Base-by-base conservation (phyloP, 2,329 filamentous ascomycete species). In the Phialophora macrospora region DNA sequence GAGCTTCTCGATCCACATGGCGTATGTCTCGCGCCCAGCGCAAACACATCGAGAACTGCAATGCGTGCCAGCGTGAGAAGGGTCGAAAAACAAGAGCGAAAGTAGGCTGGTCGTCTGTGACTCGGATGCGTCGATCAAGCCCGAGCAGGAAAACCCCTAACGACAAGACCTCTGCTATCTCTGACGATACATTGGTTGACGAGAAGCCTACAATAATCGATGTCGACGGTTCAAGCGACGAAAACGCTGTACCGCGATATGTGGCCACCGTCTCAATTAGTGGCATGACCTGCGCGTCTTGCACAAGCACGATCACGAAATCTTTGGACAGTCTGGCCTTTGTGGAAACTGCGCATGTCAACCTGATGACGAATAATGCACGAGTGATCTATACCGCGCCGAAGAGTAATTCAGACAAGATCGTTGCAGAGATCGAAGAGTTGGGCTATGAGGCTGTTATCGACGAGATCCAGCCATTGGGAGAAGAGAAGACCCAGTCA, bases 251-350 rank as follows among this genome's bases (percentile, higher is more conserved):
- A 24, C 14, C 22, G 11, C 26, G 58, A 17, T 70, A 70, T 58
- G 57, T 67, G 22, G 70, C 70, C 8, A 61, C 66, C 11, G 55
- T 83, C 17, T 79, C 87, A 22, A 83, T 93, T 48, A 86, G 83
- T 30, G 90, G 90, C 60, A 92, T 93, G 89, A 91, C 87, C 3
- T 92, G 90, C 74, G 86, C 87, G 14, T 84, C 88, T 12, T 93
- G 90, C 72, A 83, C 83, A 60, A 88, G 88, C 73, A 81, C 82
- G 46, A 85, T 92, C 70, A 87, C 84, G 12, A 78, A 83, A 6
- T 84, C 85, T 68, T 76, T 92, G 44, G 78, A 84, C 55, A 84
- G 86, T 67, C 77, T 82, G 24, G 80, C 84, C 4, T 89, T 84
- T 80, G 80, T 92, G 28, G 80, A 81, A 57, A 83, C 84, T 4